A percentile compares a stretch with the other conserved stretches of the same genome.
phyloP scores from a whole-genome alignment of 805 yeast genomes.

The Yarrowia sp. region DNA sequence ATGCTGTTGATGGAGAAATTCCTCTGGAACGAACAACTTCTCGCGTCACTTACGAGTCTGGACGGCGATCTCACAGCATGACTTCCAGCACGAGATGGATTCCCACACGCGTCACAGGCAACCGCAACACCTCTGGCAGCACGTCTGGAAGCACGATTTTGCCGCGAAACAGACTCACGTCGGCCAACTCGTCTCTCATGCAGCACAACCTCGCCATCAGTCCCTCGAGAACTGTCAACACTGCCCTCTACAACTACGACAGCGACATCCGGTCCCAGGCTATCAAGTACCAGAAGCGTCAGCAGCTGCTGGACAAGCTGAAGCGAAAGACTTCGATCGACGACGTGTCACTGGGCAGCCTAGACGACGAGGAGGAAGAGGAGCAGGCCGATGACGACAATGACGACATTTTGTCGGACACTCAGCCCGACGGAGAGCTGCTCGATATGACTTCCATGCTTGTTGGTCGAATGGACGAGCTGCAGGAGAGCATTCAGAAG shows the following conservation, averaged over 20 bases:
- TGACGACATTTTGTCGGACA: constrained; percentile 5
- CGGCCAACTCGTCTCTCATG: constrained; percentile 14
- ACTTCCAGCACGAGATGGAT: constrained; percentile 12
- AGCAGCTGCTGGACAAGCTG: constrained; percentile 9
- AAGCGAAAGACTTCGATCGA: constrained; percentile 9
- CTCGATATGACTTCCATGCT: constrained; percentile 21
- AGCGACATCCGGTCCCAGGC: constrained; percentile 17
- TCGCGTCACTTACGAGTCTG: constrained; percentile 4
- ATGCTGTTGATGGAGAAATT: constrained; percentile 2
- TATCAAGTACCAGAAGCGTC: constrained; percentile 5
- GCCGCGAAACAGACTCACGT: constrained; percentile 1
- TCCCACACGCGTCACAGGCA: constrained; percentile 1
- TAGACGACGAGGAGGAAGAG: constrained; percentile 15
- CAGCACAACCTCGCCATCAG: constrained; percentile 4
- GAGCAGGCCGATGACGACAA: neutral
- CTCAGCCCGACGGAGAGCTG: constrained; percentile 20
- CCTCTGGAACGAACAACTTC: constrained; percentile 1
- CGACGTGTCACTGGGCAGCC: constrained; percentile 12
- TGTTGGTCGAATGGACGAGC: constrained; percentile 6
- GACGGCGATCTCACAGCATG: constrained; percentile 2
- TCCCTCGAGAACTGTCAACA: constrained; percentile 12
- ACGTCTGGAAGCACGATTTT: neutral
- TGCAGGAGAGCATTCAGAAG: constrained; percentile 21
- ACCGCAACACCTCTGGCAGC: neutral
- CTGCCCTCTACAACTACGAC: constrained; percentile 10